phyloP scores from a whole-genome alignment of 345 rosid genomes.

The Corchorus olitorius region DNA sequence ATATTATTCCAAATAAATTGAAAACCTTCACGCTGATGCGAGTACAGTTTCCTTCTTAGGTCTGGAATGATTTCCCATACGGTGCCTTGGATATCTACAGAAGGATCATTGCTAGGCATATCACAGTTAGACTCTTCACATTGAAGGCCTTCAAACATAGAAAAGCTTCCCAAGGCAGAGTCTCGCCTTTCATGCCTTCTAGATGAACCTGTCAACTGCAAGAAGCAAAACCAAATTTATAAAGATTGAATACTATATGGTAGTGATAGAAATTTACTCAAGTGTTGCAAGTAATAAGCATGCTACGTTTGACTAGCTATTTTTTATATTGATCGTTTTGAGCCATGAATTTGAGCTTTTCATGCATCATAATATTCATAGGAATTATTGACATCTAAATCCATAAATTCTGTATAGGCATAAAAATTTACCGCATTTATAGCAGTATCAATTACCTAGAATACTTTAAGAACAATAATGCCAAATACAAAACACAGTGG shows the following conservation, averaged over 20 bases:
- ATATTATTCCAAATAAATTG: conserved; percentile 80
- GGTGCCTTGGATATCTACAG: conserved; percentile 40
- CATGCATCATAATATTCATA: background rate
- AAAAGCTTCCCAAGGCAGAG: conserved; percentile 12
- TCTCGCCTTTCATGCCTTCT: background rate
- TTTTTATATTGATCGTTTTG: too few relatives aligned
- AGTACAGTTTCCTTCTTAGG: conserved; percentile 43
- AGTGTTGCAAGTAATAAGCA: too few relatives aligned
- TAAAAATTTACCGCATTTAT: background rate
- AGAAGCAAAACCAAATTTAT: background rate
- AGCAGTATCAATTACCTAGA: background rate
- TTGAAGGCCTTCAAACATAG: conserved; percentile 25
- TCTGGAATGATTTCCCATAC: conserved; percentile 80
- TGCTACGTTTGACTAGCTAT: too few relatives aligned
- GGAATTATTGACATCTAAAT: background rate
- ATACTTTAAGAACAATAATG: background rate
- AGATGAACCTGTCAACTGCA: background rate
- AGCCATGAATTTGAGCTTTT: background rate
- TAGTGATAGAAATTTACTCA: background rate
- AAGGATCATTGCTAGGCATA: background rate
- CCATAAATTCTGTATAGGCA: background rate
- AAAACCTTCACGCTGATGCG: conserved; percentile 79
- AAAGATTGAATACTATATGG: background rate
- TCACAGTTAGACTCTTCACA: conserved; percentile 7
- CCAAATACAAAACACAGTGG: background rate